Evolutionary conservation across 2,329 filamentous ascomycete genomes (phyloP).

Genomic region (Aspergillus ochraceus): DNA sequence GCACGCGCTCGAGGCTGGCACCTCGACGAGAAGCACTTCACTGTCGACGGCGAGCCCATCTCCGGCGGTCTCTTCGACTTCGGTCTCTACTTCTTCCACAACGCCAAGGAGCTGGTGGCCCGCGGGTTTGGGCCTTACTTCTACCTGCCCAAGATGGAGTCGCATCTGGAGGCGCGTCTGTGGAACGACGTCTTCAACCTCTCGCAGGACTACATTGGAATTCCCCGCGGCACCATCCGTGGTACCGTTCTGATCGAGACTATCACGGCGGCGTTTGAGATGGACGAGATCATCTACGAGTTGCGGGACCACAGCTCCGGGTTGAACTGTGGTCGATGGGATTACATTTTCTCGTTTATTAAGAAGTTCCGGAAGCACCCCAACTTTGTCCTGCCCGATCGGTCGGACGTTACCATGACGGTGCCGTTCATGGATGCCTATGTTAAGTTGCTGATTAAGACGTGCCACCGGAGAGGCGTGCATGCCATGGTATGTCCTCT

Average conservation of each 20-base stretch:
- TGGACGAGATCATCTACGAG: constrained; percentile 99
- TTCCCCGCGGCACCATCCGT: constrained; percentile 87
- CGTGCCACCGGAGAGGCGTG: constrained; percentile 94
- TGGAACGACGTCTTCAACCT: constrained; percentile 99
- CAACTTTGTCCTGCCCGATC: constrained; percentile 90
- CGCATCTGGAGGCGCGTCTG: constrained; percentile 90
- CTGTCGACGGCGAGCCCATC: constrained; percentile 90
- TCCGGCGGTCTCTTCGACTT: constrained; percentile 95
- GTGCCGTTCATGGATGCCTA: constrained; percentile 98
- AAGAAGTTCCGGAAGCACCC: constrained; percentile 98
- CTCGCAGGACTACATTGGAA: constrained; percentile 86
- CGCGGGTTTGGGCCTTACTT: constrained; percentile 91
- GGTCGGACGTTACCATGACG: constrained; percentile 91
- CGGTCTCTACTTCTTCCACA: constrained; percentile 99
- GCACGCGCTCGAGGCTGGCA: constrained; percentile 96
- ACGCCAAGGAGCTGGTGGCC: constrained; percentile 82
- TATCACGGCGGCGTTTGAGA: constrained; percentile 96
- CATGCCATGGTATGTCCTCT: constrained; percentile 75
- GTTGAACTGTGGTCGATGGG: constrained; percentile 98
- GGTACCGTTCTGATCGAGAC: constrained; percentile 97
- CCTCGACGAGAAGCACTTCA: constrained; percentile 97
- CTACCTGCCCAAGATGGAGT: constrained; percentile 98
- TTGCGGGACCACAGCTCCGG: constrained; percentile 94
- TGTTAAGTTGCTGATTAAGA: constrained; percentile 95
- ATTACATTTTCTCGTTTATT: constrained; percentile 99